Evolutionary conservation across 208 protist genomes (phyloP), one percentile per base, ranked within the genome.

Genomic region (Leishmania braziliensis): DNA sequence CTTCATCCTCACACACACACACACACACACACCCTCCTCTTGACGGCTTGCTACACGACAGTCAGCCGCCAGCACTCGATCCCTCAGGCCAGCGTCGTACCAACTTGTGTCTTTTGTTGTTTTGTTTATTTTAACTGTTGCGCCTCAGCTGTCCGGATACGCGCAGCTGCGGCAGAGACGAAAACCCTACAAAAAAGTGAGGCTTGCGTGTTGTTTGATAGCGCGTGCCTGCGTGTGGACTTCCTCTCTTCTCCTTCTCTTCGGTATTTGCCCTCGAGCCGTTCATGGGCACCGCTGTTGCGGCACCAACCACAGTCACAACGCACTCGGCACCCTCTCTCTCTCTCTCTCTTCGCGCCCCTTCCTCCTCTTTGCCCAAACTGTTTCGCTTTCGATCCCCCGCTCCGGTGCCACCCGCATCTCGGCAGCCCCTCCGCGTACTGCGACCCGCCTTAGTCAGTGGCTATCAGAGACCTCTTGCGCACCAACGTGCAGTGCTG

Each of bases 321-420:
- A 39, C 0, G 36, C 36, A 39, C 50, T 58, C 53, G 5, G 20
- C 58, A 20, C 81, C 53, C 20, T 56, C 51, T 51, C 51, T 71
- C 60, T 39, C 39, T 75, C 70, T 1, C 18, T 23, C 8, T 8
- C 2, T 5, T 5, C 70, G 36, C n/a, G 2, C 26, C 6, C 72
- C 48, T 0, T 56, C 74, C 66, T 63, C 58, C 71, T 75, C 63
- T 5, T 3, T 10, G 33, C 39, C 68, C 60, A 84, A 62, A 46
- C 36, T 77, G 75, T 73, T 50, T 29, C 78, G 68, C 16, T 71
- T 82, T 77, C 78, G 26, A n/a, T 33, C 51, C 56, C 33, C 54
- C 33, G 63, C 33, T 36, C 73, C 53, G 74, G 79, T 83, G 79
- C 60, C 36, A 53, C 69, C 23, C 72, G 62, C 81, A 53, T 81